These are phyloP conservation scores for Pseudozyma sp. DNA, from an alignment of 1,284 basidiomycete genomes.

Conservation along the genomic window DNA sequence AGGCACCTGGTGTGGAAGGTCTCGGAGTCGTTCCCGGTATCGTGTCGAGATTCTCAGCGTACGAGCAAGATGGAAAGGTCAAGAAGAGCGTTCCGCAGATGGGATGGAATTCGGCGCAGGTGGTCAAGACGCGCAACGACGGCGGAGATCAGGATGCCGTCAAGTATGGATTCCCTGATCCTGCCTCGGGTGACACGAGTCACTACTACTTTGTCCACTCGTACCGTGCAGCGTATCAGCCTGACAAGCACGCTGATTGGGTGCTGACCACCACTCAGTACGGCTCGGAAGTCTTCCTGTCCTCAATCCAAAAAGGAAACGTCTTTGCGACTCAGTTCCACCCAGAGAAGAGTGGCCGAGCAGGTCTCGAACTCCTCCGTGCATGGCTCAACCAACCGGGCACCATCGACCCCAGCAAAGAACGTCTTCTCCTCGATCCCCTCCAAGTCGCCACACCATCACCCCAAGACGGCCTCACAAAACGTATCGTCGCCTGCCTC, in stretches of 20 bases:
- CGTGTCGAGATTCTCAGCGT: constrained; percentile 50
- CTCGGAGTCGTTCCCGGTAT: constrained; percentile 65
- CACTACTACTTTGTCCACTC: constrained; percentile 93
- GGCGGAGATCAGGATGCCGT: constrained; percentile 36
- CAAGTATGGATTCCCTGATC: constrained; percentile 51
- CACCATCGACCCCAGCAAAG: constrained; percentile 31
- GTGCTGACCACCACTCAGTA: constrained; percentile 90
- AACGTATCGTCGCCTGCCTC: constrained; percentile 96
- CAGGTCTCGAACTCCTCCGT: constrained; percentile 83
- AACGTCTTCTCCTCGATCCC: constrained; percentile 52
- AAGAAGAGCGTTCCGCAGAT: constrained; percentile 94
- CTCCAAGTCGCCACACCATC: constrained; percentile 68
- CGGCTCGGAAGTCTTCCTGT: constrained; percentile 91
- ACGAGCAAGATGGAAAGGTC: constrained; percentile 55
- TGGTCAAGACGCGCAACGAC: constrained; percentile 48
- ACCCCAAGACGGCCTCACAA: constrained; percentile 73
- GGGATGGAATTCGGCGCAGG: constrained; percentile 80
- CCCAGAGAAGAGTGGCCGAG: constrained; percentile 96
- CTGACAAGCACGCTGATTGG: constrained; percentile 74
- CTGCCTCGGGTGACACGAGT: constrained; percentile 74
- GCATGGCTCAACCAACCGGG: constrained; percentile 80
- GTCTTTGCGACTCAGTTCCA: constrained; percentile 97
- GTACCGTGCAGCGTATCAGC: constrained; percentile 78
- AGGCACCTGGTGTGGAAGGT: constrained; percentile 58
- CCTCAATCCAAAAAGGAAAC: constrained; percentile 84